phyloP scores from a whole-genome alignment of 805 yeast species.

The Suhomyces emberorum region DNA sequence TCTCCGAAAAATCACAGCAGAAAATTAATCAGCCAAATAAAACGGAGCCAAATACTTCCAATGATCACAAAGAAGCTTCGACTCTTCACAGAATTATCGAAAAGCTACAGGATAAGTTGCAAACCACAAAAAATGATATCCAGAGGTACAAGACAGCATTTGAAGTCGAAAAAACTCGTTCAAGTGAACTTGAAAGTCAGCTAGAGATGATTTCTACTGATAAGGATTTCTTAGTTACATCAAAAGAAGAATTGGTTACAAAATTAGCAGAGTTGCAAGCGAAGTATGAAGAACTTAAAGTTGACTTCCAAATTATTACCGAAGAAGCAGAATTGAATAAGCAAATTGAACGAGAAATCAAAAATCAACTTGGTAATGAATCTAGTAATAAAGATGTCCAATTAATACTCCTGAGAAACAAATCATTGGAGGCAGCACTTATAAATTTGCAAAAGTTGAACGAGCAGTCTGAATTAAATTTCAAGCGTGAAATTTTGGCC shows the following conservation, averaged over 20 bases:
- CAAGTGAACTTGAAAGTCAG: conserved; percentile 15
- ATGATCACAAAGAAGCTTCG: not conserved
- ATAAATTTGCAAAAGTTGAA: conserved; percentile 27
- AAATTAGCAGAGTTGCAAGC: conserved; percentile 23
- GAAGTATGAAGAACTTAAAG: conserved; percentile 27
- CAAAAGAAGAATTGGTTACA: conserved; percentile 25
- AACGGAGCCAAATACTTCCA: not conserved
- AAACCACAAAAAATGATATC: conserved; percentile 26
- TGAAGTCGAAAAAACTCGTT: not conserved
- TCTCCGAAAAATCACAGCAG: not conserved
- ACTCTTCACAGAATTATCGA: conserved; percentile 27
- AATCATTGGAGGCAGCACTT: conserved; percentile 41
- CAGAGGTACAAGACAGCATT: conserved; percentile 17
- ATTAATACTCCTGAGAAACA: conserved; percentile 29
- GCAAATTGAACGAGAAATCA: conserved; percentile 34
- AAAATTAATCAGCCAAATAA: not conserved
- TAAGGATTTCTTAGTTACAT: conserved; percentile 37
- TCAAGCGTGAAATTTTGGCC: conserved; percentile 17
- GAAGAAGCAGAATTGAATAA: conserved; percentile 37
- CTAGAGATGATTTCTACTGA: conserved; percentile 40
- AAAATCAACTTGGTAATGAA: conserved; percentile 9
- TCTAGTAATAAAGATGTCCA: conserved; percentile 16
- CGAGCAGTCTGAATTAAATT: conserved; percentile 20
- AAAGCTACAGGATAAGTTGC: conserved; percentile 46
- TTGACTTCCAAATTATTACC: conserved; percentile 29